These are phyloP conservation scores for Neofusicoccum kwambonambiense DNA, from an alignment of 2,329 filamentous ascomycete species.

Conservation along the genomic window DNA sequence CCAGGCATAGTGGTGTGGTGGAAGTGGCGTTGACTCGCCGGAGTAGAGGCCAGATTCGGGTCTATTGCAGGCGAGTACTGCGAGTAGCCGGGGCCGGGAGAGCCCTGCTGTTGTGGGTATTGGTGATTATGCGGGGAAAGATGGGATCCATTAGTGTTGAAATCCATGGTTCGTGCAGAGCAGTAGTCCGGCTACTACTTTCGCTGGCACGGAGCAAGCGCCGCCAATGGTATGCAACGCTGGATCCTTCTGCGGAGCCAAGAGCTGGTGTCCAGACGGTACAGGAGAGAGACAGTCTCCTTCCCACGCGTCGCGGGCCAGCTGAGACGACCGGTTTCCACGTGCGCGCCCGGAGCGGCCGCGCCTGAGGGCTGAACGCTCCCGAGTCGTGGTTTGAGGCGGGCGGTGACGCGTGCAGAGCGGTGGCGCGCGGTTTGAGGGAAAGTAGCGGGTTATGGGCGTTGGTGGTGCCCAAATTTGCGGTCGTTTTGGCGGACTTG, in stretches of 20 bases:
- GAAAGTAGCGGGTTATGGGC: conserved; percentile 1
- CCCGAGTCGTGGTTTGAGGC: conserved; percentile 21
- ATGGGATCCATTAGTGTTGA: conserved; percentile 21
- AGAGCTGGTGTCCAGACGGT: conserved; percentile 2
- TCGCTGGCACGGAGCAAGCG: neutral
- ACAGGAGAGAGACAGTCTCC: conserved; percentile 28
- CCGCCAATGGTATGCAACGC: neutral
- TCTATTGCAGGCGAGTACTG: conserved; percentile 12
- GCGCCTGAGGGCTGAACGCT: conserved; percentile 17
- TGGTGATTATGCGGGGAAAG: conserved; percentile 33
- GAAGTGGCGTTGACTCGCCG: conserved; percentile 29
- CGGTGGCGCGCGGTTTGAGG: neutral
- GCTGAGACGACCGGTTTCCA: conserved; percentile 15
- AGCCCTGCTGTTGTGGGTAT: conserved; percentile 30
- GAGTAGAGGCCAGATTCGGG: neutral
- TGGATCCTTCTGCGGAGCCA: conserved; percentile 2
- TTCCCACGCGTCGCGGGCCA: conserved; percentile 23
- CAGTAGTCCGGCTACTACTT: neutral
- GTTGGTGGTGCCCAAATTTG: conserved; percentile 26
- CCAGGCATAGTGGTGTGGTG: conserved; percentile 30
- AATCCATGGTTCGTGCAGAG: conserved; percentile 8
- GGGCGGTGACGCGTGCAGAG: conserved; percentile 21
- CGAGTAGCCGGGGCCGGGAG: conserved; percentile 29
- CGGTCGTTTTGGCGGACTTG: conserved; percentile 24
- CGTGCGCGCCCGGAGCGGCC: conserved; percentile 19